Evolutionary conservation across 2,329 filamentous ascomycete genomes (phyloP).

Genomic region (Geoglossum cookeanum): DNA sequence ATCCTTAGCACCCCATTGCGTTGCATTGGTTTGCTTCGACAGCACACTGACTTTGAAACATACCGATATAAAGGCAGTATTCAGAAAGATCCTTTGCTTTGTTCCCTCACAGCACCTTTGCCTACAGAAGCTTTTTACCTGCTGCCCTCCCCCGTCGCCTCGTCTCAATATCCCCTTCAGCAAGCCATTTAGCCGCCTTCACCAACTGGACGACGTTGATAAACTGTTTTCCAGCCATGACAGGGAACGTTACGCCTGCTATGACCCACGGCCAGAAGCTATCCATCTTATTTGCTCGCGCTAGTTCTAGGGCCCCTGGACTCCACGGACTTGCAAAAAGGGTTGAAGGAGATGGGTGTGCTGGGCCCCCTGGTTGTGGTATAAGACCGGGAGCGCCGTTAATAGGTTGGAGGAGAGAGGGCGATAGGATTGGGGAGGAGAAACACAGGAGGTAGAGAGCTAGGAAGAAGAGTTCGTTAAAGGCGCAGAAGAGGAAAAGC

Average conservation of each 20-base stretch:
- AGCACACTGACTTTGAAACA: no score
- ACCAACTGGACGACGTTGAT: constrained; percentile 90
- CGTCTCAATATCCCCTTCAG: constrained; percentile 64
- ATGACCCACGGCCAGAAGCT: constrained; percentile 54
- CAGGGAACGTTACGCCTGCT: constrained; percentile 57
- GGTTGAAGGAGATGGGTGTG: constrained; percentile 47
- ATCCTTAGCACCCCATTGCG: not conserved
- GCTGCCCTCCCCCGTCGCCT: constrained; percentile 24
- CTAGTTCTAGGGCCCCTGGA: constrained; percentile 79
- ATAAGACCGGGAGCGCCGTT: constrained; percentile 33
- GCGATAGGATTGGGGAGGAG: constrained; percentile 34
- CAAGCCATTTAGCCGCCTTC: constrained; percentile 81
- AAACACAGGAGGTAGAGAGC: constrained; percentile 95
- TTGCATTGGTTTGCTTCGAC: no score
- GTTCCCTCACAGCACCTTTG: not conserved
- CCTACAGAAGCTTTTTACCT: not conserved
- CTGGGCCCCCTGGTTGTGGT: constrained; percentile 44
- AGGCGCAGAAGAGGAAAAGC: constrained; percentile 70
- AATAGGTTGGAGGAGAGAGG: constrained; percentile 28
- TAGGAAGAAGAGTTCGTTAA: constrained; percentile 97
- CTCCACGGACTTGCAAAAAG: constrained; percentile 82
- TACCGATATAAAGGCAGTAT: not conserved
- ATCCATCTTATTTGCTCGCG: constrained; percentile 69
- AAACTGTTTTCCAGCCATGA: constrained; percentile 83
- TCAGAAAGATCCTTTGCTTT: not conserved